Conservation (phyloP, 768 basidiomycete species). For the Collybia sp. region DNA sequence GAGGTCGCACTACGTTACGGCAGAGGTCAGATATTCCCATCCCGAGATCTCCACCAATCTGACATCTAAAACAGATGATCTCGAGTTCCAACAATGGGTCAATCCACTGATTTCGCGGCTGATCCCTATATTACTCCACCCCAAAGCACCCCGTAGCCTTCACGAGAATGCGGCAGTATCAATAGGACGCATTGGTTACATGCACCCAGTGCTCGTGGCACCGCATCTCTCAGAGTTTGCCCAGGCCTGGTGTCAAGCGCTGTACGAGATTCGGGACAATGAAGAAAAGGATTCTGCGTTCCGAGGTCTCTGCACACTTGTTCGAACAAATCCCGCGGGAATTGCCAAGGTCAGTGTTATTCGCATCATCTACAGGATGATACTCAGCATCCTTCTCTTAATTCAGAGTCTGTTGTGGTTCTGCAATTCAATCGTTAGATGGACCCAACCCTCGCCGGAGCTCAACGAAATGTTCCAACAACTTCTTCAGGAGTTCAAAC, state of each 20-base stretch:
- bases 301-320: conserved; percentile 93
- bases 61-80: conserved; percentile 50
- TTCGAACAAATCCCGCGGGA: conserved; percentile 91
- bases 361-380: not conserved
- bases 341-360: conserved; percentile 75
- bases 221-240: conserved; percentile 89
- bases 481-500: conserved; percentile 86
- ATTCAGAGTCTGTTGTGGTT: conserved; percentile 90
- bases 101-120: conserved; percentile 81
- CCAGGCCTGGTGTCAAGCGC: conserved; percentile 93
- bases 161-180: conserved; percentile 97
- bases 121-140: conserved; percentile 88
- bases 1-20: conserved; percentile 95
- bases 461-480: conserved; percentile 93
- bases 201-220: conserved; percentile 85
- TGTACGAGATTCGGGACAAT: conserved; percentile 98
- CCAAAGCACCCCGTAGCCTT: conserved; percentile 88
- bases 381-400: conserved; percentile 5
- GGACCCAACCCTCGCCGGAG: conserved; percentile 89
- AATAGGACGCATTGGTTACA: conserved; percentile 92
- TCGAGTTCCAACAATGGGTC: conserved; percentile 92
- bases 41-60: not conserved
- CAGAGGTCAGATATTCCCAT: conserved; percentile 44
- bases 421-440: conserved; percentile 95
- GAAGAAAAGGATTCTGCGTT: conserved; percentile 99